Conservation (phyloP, 257 asterid genomes). For the Hygrophila difformis region DNA sequence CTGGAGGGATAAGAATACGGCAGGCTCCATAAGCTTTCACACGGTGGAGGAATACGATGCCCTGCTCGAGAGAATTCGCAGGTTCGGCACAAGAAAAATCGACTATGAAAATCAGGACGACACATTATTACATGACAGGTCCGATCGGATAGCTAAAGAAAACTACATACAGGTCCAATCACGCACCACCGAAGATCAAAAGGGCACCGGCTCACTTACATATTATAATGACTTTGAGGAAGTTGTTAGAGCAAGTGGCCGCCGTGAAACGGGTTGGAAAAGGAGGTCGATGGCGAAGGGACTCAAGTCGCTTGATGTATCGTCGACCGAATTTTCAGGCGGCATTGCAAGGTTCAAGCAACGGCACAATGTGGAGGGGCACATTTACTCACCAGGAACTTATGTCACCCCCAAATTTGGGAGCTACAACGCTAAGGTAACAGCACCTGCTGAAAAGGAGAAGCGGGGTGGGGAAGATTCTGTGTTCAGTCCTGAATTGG, state of each 20-base stretch:
- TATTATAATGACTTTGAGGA: background rate
- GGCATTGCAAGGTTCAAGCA: conserved; percentile 19
- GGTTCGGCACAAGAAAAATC: background rate
- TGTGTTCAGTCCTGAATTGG: conserved; percentile 26
- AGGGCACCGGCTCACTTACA: no score
- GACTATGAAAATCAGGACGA: conserved; percentile 2
- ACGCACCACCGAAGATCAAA: no score
- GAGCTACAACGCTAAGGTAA: conserved; percentile 23
- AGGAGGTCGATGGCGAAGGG: conserved; percentile 28
- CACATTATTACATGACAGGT: no score
- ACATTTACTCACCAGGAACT: conserved; percentile 26
- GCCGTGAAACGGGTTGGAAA: conserved; percentile 29
- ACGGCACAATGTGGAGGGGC: conserved; percentile 18
- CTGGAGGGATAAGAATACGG: conserved; percentile 15
- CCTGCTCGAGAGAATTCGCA: conserved; percentile 31
- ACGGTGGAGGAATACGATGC: conserved; percentile 46
- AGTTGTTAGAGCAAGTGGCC: background rate
- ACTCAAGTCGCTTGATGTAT: conserved; percentile 30
- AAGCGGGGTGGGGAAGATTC: conserved; percentile 1
- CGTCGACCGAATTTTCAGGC: conserved; percentile 24
- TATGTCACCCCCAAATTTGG: conserved; percentile 45
- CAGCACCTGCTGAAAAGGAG: background rate
- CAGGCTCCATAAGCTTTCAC: conserved; percentile 47
- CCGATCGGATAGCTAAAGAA: background rate
- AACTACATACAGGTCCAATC: no score